Conservation (phyloP, 169 alveolate species). For the Plasmodium knowlesi region DNA sequence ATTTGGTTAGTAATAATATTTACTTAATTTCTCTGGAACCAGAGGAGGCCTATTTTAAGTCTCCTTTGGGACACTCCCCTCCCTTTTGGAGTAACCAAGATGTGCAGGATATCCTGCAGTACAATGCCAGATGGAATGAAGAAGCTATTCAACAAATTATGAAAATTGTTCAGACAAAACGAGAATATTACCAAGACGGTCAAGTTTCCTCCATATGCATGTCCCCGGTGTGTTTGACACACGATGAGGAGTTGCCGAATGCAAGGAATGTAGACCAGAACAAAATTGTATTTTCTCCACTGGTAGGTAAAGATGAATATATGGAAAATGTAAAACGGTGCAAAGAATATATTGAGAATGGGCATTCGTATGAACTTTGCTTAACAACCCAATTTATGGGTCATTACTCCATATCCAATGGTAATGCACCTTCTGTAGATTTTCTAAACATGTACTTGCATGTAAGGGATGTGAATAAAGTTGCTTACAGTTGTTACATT, state of each 20-base stretch:
- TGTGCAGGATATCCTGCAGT: background rate
- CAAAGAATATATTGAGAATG: constrained; percentile 52
- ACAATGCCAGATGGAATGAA: background rate
- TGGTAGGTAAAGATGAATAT: constrained; percentile 1
- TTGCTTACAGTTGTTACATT: constrained; percentile 22
- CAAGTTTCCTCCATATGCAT: background rate
- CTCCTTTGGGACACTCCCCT: background rate
- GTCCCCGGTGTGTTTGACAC: background rate
- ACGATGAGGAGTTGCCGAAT: background rate
- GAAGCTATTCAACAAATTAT: background rate
- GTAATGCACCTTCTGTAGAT: background rate
- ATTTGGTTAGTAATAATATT: constrained; percentile 8
- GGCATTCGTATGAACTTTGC: constrained; percentile 78
- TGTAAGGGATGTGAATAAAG: constrained; percentile 54
- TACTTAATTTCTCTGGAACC: constrained; percentile 31
- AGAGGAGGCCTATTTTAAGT: background rate
- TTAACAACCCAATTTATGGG: constrained; percentile 74
- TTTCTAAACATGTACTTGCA: constrained; percentile 17
- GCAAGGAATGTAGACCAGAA: background rate
- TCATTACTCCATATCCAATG: background rate
- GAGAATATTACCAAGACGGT: background rate
- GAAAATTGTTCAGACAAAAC: background rate
- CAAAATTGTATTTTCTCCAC: background rate
- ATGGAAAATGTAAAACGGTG: constrained; percentile 56
- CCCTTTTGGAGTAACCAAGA: background rate